Conservation (phyloP, 371 early-diverging fungal genomes). For the Encephalitozoon hellem region DNA sequence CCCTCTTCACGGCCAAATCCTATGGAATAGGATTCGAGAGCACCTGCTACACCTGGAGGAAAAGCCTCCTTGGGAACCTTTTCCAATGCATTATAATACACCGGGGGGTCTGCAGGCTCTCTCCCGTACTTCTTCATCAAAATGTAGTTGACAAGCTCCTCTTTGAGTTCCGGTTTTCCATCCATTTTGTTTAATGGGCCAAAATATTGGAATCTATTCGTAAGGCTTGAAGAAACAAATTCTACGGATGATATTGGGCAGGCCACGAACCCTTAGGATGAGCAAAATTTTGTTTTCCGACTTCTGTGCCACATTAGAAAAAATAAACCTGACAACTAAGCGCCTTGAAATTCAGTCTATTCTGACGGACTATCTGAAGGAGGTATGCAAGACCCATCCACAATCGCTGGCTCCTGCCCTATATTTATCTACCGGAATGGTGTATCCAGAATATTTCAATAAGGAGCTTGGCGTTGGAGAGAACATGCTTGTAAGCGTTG, state of each 20-base stretch:
- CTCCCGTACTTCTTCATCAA: conserved; percentile 30
- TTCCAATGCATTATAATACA: conserved; percentile 7
- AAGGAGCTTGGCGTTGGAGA: conserved; percentile 61
- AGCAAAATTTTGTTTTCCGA: conserved; percentile 27
- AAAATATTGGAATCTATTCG: not conserved
- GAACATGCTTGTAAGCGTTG: conserved; percentile 40
- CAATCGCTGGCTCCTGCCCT: conserved; percentile 32
- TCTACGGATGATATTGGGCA: not conserved
- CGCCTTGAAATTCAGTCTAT: conserved; percentile 57
- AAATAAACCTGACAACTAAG: conserved; percentile 37
- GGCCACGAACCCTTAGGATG: not conserved
- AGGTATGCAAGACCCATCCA: conserved; percentile 7
- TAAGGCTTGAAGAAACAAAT: not conserved
- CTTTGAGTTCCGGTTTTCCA: conserved; percentile 9
- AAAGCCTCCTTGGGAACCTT: not conserved
- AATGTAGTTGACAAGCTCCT: conserved; percentile 39
- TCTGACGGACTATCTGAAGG: conserved; percentile 31
- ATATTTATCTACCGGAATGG: conserved; percentile 55
- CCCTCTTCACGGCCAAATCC: not conserved
- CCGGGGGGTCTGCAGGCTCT: not conserved
- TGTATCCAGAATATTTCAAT: conserved; percentile 53
- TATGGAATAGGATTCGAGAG: not conserved
- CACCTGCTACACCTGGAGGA: not conserved
- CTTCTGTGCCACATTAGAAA: conserved; percentile 48
- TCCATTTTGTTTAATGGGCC: not conserved